Base-by-base conservation (phyloP, 805 yeast genomes). In the Schizosaccharomyces japonicus region DNA sequence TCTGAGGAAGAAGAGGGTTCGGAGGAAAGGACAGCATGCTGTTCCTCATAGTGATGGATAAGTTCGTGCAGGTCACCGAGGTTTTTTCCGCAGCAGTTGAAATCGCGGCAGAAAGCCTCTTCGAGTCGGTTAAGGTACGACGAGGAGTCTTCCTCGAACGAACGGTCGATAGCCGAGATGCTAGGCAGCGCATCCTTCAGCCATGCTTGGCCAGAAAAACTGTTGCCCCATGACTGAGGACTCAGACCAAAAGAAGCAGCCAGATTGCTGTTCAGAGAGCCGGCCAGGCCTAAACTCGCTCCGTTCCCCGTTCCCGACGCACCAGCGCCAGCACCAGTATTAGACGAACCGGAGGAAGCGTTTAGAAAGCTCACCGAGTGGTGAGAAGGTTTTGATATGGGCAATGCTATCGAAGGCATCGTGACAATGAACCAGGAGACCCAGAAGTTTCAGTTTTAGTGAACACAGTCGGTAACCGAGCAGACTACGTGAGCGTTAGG, bases 31-130 rank as follows among this genome's bases (percentile, higher is more conserved):
- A 69, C 4, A 73, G 62, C 50, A 63, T 90, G 98, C 44, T 90
- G 83, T 62, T 90, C 96, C 60, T 90, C 98, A 60, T 90, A 90
- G 61, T 90, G 98, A 55, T 90, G 75, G 52, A 90, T 68, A 51
- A 90, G 67, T 60, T 90, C 98, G 61, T 90, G 98, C 53, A 90
- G 66, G 10, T 94, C 85, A 29, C 96, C 96, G 51, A 90, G 69
- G 39, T 78, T 66, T 58, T 80, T 79, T 27, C 96, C 98, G 65
- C 98, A 90, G 64, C 98, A 90, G 47, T 83, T 75, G 63, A 90
- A 90, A 65, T 90, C 98, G 61, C 80, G 81, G 63, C 98, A 90
- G 63, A 87, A 90, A 60, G 85, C 42, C 27, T 36, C 42, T 17
- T 36, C 42, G 25, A 36, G 26, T 13, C 42, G 42, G 42, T 36